Conservation (phyloP, 106 monocot species). For the Apostasia shenzhenica region DNA sequence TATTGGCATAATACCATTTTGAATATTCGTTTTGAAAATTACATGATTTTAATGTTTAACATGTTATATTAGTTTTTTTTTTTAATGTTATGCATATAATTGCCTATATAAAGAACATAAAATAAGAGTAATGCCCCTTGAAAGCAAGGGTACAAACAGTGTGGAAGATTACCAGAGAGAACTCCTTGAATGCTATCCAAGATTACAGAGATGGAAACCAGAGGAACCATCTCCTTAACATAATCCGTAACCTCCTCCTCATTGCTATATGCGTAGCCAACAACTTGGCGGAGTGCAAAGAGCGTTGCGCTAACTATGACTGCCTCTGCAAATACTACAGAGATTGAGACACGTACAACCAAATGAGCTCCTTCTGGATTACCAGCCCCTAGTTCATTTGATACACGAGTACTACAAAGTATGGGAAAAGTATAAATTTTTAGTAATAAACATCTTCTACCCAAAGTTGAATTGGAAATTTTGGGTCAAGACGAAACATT, state of each 20-base stretch:
- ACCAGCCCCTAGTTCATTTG: conserved; percentile 71
- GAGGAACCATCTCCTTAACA: conserved; percentile 44
- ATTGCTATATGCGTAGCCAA: conserved; percentile 59
- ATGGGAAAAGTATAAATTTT: neutral
- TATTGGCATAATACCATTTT: no score
- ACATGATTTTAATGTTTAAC: no score
- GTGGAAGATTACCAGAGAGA: conserved; percentile 31
- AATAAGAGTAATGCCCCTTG: no score
- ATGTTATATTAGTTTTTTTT: no score
- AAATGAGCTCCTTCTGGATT: conserved; percentile 40
- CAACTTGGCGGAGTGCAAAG: conserved; percentile 11
- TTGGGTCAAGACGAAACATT: no score
- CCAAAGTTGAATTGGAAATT: no score
- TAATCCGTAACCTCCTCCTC: conserved; percentile 44
- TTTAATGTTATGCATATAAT: no score
- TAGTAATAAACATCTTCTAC: neutral
- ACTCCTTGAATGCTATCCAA: conserved; percentile 49
- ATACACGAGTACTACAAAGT: conserved; percentile 42
- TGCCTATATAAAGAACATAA: no score
- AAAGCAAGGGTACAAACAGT: no score
- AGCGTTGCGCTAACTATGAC: conserved; percentile 24
- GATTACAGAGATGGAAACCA: conserved; percentile 40
- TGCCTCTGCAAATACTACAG: conserved; percentile 22
- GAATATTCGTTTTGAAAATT: no score
- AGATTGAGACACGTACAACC: conserved; percentile 28